phyloP scores from a whole-genome alignment of 768 basidiomycete genomes.

The Favolaschia claudopus region DNA sequence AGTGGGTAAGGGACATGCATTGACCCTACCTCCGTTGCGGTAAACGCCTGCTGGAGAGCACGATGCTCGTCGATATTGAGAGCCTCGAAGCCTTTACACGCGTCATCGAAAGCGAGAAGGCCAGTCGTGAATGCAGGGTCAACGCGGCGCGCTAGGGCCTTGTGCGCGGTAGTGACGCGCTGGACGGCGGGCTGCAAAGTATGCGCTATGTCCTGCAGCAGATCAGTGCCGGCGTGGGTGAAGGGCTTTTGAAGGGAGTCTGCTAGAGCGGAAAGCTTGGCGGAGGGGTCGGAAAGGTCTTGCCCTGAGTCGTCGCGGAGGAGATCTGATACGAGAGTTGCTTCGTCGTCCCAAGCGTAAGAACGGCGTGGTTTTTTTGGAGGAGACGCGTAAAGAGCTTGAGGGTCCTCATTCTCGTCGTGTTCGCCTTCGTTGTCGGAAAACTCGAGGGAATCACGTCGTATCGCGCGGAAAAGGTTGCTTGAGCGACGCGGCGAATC shows the following conservation, averaged over 20 bases:
- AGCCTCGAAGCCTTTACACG: constrained; percentile 60
- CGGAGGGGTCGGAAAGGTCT: constrained; percentile 35
- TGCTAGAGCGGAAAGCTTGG: constrained; percentile 44
- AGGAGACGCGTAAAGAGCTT: neutral
- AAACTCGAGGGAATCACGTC: constrained; percentile 18
- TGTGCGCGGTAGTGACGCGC: constrained; percentile 51
- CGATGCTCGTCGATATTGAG: constrained; percentile 52
- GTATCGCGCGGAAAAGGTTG: constrained; percentile 15
- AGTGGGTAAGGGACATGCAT: constrained; percentile 28
- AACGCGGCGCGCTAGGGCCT: constrained; percentile 44
- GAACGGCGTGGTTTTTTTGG: constrained; percentile 22
- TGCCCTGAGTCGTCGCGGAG: constrained; percentile 47
- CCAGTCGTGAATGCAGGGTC: constrained; percentile 50
- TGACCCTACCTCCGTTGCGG: constrained; percentile 55
- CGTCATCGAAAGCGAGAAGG: constrained; percentile 60
- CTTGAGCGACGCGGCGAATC: constrained; percentile 14
- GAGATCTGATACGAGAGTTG: constrained; percentile 58
- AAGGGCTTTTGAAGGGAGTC: constrained; percentile 54
- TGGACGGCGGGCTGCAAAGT: constrained; percentile 57
- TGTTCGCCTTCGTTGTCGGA: constrained; percentile 37
- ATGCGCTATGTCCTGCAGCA: constrained; percentile 50
- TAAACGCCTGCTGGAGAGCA: constrained; percentile 46
- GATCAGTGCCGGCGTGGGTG: constrained; percentile 42
- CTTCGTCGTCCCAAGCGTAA: constrained; percentile 61
- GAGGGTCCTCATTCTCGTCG: constrained; percentile 3